Conservation (phyloP, 257 asterid species). For the Scutellaria minor region DNA sequence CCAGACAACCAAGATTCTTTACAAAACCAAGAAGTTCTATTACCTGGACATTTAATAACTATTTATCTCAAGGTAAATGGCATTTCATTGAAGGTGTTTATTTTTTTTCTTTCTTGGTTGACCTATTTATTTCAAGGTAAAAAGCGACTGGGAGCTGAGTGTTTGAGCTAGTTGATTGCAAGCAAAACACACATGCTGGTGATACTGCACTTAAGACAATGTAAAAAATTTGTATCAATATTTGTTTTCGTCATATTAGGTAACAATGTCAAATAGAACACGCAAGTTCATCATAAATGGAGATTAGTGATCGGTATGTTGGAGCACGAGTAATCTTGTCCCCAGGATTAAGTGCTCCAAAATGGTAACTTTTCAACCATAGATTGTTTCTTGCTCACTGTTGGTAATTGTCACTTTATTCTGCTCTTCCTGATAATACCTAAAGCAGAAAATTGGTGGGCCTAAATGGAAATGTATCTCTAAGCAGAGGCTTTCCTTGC, state of each 20-base stretch:
- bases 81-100: slow-evolving; percentile 17
- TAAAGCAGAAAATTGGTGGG: slow-evolving; percentile 23
- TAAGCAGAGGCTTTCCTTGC: not conserved
- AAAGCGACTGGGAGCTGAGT: not conserved
- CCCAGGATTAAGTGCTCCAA: not conserved
- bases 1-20: slow-evolving; percentile 91
- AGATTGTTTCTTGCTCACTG: slow-evolving; percentile 22
- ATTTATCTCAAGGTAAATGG: slow-evolving; percentile 82
- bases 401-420: slow-evolving; percentile 12
- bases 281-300: not conserved
- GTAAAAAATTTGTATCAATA: not conserved
- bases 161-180: not conserved
- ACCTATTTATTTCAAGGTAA: not conserved
- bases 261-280: slow-evolving; percentile 3
- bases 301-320: not conserved
- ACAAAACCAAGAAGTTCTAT: slow-evolving; percentile 92
- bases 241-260: not conserved
- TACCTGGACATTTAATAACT: slow-evolving; percentile 94
- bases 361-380: slow-evolving; percentile 17
- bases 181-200: not conserved
- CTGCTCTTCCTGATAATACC: slow-evolving; percentile 9
- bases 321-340: no score
- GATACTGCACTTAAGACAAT: not conserved
- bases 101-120: not conserved
- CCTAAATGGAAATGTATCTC: slow-evolving; percentile 1